Evolutionary conservation across 176 grass and related monocot species (phyloP).

Genomic region (Saccharum spontaneum): DNA sequence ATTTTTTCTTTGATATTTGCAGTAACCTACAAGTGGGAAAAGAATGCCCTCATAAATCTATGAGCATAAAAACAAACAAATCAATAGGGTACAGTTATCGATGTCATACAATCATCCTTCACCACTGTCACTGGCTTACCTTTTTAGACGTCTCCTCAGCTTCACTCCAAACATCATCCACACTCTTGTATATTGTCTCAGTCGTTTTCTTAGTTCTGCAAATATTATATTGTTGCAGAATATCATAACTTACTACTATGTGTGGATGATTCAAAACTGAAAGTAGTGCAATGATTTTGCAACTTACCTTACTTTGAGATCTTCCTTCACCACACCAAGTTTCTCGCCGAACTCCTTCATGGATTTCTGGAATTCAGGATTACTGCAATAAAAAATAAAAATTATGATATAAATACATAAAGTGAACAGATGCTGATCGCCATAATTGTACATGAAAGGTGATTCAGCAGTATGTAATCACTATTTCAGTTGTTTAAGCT

Average conservation of each 20-base stretch:
- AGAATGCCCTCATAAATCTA: background rate
- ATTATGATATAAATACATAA: constrained; percentile 19
- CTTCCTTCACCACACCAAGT: constrained; percentile 87
- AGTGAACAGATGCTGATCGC: constrained; percentile 11
- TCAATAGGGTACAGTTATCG: background rate
- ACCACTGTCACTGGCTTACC: constrained; percentile 34
- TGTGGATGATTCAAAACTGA: constrained; percentile 13
- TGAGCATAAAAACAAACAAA: constrained; percentile 1
- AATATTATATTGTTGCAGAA: constrained; percentile 4
- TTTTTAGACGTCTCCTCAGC: constrained; percentile 92
- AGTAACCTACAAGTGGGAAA: constrained; percentile 47
- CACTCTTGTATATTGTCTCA: constrained; percentile 75
- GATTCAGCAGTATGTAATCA: background rate
- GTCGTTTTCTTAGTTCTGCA: constrained; percentile 69
- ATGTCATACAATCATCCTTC: background rate
- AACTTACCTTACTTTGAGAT: constrained; percentile 82
- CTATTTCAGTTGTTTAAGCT: background rate
- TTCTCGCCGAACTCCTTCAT: constrained; percentile 88
- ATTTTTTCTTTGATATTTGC: constrained; percentile 66
- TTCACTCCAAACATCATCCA: constrained; percentile 83
- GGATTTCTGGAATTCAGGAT: constrained; percentile 89
- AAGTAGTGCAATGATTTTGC: constrained; percentile 1
- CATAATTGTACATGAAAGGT: background rate
- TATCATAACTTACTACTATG: background rate
- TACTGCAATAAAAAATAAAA: constrained; percentile 51